Conservation (phyloP, 2,329 filamentous ascomycete genomes). For the Torrubiella hemipterigena region DNA sequence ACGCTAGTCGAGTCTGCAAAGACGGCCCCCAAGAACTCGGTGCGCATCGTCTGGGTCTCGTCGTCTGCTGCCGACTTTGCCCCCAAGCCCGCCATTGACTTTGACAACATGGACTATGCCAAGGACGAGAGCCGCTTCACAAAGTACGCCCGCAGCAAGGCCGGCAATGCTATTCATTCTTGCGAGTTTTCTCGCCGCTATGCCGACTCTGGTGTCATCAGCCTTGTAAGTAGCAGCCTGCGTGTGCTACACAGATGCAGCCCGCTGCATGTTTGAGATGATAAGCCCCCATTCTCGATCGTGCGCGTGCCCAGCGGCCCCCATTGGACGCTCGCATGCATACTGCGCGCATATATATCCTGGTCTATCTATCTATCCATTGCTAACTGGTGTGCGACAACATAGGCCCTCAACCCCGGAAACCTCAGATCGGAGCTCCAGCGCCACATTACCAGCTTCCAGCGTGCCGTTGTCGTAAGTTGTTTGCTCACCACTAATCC, state of each 20-base stretch:
- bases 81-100: slow-evolving; percentile 4
- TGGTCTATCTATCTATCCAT: too few species aligned
- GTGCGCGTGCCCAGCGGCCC: not conserved
- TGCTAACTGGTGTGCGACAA: not conserved
- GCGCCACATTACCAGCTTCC: slow-evolving; percentile 9
- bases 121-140: slow-evolving; percentile 6
- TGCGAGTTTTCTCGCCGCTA: slow-evolving; percentile 13
- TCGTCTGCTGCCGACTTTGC: slow-evolving; percentile 8
- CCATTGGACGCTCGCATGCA: too few species aligned
- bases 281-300: not conserved
- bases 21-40: slow-evolving; percentile 13
- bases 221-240: slow-evolving; percentile 5
- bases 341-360: too few species aligned
- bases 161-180: slow-evolving; percentile 11
- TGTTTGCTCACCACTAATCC: not conserved
- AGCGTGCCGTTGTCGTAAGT: not conserved
- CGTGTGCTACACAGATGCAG: not conserved
- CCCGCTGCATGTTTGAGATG: too few species aligned
- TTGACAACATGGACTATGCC: slow-evolving; percentile 8
- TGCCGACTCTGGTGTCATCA: slow-evolving; percentile 10
- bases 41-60: slow-evolving; percentile 12
- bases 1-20: slow-evolving; percentile 15
- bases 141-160: slow-evolving; percentile 12
- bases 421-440: slow-evolving; percentile 17
- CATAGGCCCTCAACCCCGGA: not conserved